Evolutionary conservation across 495 filamentous ascomycete species (phyloP).

Genomic region (Tuber aestivum): DNA sequence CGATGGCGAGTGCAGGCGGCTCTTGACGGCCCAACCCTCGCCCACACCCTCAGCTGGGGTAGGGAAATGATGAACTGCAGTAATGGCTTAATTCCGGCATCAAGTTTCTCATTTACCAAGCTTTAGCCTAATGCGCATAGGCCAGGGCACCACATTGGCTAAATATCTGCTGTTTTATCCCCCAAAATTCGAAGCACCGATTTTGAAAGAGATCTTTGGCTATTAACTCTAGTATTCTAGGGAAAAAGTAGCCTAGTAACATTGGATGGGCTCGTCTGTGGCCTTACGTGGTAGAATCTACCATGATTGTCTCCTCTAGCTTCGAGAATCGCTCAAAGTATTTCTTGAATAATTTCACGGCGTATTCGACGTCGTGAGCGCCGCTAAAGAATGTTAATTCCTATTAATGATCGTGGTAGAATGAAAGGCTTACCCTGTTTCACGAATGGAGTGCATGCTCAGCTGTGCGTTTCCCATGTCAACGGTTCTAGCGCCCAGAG

Average conservation of each 20-base stretch:
- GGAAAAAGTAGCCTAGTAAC: background rate
- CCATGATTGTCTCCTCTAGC: constrained; percentile 70
- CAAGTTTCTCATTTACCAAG: background rate
- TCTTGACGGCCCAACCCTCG: background rate
- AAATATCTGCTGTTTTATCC: background rate
- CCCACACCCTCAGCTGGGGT: background rate
- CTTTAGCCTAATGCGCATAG: background rate
- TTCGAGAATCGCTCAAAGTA: constrained; percentile 80
- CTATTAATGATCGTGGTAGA: background rate
- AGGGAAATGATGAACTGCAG: background rate
- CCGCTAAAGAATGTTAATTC: constrained; percentile 34
- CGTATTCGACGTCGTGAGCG: constrained; percentile 73
- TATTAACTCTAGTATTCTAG: background rate
- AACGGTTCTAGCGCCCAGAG: constrained; percentile 76
- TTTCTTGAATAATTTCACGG: constrained; percentile 75
- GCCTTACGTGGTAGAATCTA: constrained; percentile 52
- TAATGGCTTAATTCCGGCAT: background rate
- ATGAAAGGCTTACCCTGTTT: constrained; percentile 55
- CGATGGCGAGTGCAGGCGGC: background rate
- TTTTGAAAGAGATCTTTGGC: background rate
- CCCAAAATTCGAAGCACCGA: background rate
- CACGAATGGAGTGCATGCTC: constrained; percentile 93
- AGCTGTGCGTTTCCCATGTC: constrained; percentile 95
- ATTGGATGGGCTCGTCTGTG: background rate
- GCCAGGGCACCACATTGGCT: background rate